Base-by-base conservation (phyloP, 495 filamentous ascomycete genomes). In the Talaromyces proteolyticus region DNA sequence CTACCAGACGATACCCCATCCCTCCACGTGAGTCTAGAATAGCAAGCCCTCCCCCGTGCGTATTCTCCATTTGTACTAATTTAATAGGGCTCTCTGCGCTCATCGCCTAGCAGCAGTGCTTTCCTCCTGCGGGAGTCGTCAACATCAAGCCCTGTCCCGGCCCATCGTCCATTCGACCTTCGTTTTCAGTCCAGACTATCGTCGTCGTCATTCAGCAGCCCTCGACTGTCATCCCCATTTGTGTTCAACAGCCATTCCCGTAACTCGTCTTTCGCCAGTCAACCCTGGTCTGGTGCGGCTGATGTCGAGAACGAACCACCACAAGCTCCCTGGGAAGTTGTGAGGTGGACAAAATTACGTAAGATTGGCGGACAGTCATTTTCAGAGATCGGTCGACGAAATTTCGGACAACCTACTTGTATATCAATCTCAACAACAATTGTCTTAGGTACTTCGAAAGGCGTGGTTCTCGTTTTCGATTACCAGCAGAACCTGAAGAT, bases 401-500 rank as follows among this genome's bases (percentile, higher is more conserved):
- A 84, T 62, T 96, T 96, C 73, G 93, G 93, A 25, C 78, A 85
- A 22, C 89, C 94, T 44, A 96, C 90, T 1, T 96, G 90, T 70
- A 77, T 97, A 53, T 80, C 80, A n/a, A 83, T 96, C 22, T 89
- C 92, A 58, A 88, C 91, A 5, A 84, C 84, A 2, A 95, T 99
- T 56, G 90, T 88, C 3, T 68, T 99, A 42, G 93, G 93, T 17
- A 97, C 93, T 7, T 86, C 89, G 7, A 97, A 95, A 66, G 93
- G 93, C 17, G 87, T 95, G 60, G 86, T 96, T 38, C 70, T 99
- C 61, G 80, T 95, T 40, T 97, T 97, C 70, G 94, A 99, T 67
- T 97, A 96, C 65, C 87, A 92, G 62, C 93, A 99, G 65, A 95
- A 82, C 56, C 70, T 97, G 50, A 95, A 94, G 69, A 81, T 85